Evolutionary conservation across 139 green algal species (phyloP).

Genomic region (Chlamydomonas sp.): DNA sequence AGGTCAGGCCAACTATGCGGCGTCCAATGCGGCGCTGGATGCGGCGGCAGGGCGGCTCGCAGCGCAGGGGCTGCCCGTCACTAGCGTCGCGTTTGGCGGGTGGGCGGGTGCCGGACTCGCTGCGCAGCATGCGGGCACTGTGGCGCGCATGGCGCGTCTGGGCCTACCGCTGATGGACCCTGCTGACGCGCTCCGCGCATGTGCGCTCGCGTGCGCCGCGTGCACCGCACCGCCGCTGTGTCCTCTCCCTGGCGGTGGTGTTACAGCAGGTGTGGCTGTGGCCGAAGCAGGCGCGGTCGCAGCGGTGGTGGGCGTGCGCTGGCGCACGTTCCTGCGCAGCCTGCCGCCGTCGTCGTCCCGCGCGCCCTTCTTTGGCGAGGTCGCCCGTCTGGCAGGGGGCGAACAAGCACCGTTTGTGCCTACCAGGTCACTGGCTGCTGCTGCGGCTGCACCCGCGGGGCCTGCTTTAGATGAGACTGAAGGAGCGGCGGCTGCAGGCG

Average conservation of each 20-base stretch:
- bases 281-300: slow-evolving; percentile 42
- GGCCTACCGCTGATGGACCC: slow-evolving; percentile 59
- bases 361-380: too few species aligned
- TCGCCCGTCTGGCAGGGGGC: too few species aligned
- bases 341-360: slow-evolving; percentile 8
- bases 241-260: too few species aligned
- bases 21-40: slow-evolving; percentile 68
- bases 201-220: too few species aligned
- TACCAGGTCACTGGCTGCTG: too few species aligned
- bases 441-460: background rate
- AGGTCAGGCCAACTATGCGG: slow-evolving; percentile 73
- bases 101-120: slow-evolving; percentile 82
- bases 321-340: slow-evolving; percentile 2
- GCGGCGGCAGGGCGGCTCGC: slow-evolving; percentile 20
- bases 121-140: slow-evolving; percentile 39
- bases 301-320: slow-evolving; percentile 25
- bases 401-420: too few species aligned
- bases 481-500: too few species aligned
- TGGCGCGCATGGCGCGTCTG: slow-evolving; percentile 51
- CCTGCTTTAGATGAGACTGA: too few species aligned
- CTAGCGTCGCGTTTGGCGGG: slow-evolving; percentile 79
- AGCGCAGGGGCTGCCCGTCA: slow-evolving; percentile 41
- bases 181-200: slow-evolving; percentile 27
- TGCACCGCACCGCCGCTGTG: too few species aligned
- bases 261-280: too few species aligned